Evolutionary conservation across 2,329 filamentous ascomycete species (phyloP).

Genomic region (Bipolaris cookei): DNA sequence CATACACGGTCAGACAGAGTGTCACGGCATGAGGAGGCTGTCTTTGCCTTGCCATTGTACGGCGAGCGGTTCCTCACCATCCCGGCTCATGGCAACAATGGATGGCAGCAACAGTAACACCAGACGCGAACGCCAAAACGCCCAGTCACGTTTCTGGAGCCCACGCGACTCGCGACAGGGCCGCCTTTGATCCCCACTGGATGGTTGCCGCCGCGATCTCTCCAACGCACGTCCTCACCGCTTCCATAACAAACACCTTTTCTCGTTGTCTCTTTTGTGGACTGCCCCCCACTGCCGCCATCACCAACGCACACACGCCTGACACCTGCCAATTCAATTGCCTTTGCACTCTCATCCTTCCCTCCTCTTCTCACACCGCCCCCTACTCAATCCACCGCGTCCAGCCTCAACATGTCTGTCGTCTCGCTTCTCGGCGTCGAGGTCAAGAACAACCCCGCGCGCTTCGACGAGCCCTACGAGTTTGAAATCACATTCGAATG

Average conservation of each 20-base stretch:
- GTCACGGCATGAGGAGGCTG: not conserved
- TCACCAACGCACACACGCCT: constrained; percentile 2
- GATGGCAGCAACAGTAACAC: constrained; percentile 1
- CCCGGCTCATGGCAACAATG: not conserved
- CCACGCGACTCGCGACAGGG: constrained; percentile 18
- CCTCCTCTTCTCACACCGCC: not conserved
- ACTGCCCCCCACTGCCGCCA: constrained; percentile 3
- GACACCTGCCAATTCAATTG: constrained; percentile 2
- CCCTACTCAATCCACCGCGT: constrained; percentile 6
- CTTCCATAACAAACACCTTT: constrained; percentile 31
- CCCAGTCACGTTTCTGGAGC: constrained; percentile 22
- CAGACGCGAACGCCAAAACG: constrained; percentile 26
- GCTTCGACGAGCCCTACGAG: constrained; percentile 90
- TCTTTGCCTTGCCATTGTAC: not conserved
- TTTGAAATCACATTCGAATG: constrained; percentile 99
- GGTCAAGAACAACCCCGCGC: constrained; percentile 95
- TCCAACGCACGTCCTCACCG: constrained; percentile 32
- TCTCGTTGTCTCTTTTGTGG: constrained; percentile 13
- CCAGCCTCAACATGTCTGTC: constrained; percentile 76
- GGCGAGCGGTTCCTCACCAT: not conserved
- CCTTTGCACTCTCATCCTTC: not conserved
- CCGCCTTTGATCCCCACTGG: constrained; percentile 10
- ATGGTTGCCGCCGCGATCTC: constrained; percentile 30
- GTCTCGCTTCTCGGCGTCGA: constrained; percentile 95
- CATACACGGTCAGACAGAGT: not conserved